Conservation (phyloP, 768 basidiomycete species). For the Tricholoma flavovirens region DNA sequence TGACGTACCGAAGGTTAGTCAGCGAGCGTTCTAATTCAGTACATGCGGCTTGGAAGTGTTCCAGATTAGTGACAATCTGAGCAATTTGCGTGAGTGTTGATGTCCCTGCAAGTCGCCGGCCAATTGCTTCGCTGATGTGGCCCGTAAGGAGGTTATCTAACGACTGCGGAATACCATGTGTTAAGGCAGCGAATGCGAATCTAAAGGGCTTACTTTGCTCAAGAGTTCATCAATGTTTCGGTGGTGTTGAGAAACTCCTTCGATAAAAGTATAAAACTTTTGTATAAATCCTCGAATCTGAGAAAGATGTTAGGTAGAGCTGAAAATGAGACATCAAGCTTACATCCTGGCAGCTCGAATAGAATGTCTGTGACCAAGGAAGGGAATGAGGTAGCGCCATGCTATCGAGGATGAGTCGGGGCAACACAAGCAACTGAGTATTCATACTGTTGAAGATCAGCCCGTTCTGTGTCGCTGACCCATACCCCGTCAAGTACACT, state of each 20-base stretch:
- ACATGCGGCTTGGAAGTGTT: slow-evolving; percentile 85
- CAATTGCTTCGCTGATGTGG: slow-evolving; percentile 72
- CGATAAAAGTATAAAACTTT: slow-evolving; percentile 94
- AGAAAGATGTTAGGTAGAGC: not conserved
- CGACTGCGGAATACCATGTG: slow-evolving; percentile 44
- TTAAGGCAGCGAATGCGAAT: not conserved
- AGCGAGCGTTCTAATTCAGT: slow-evolving; percentile 79
- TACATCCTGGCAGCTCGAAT: slow-evolving; percentile 89
- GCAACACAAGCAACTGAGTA: not conserved
- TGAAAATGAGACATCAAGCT: slow-evolving; percentile 11
- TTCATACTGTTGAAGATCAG: slow-evolving; percentile 50
- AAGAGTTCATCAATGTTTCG: slow-evolving; percentile 88
- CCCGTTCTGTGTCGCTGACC: slow-evolving; percentile 64
- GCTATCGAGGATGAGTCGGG: slow-evolving; percentile 32
- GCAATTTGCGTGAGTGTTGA: slow-evolving; percentile 86
- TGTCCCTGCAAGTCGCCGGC: slow-evolving; percentile 64
- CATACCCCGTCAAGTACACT: slow-evolving; percentile 78
- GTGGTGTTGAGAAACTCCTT: slow-evolving; percentile 90
- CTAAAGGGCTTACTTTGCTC: slow-evolving; percentile 57
- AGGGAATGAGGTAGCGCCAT: slow-evolving; percentile 61
- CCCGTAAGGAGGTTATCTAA: slow-evolving; percentile 77
- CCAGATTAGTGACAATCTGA: slow-evolving; percentile 88
- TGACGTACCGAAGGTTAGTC: slow-evolving; percentile 67
- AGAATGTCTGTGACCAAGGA: slow-evolving; percentile 95
- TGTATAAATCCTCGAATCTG: slow-evolving; percentile 59